phyloP scores from a whole-genome alignment of 2,329 filamentous ascomycete genomes.

The Chaetomium globosum region DNA sequence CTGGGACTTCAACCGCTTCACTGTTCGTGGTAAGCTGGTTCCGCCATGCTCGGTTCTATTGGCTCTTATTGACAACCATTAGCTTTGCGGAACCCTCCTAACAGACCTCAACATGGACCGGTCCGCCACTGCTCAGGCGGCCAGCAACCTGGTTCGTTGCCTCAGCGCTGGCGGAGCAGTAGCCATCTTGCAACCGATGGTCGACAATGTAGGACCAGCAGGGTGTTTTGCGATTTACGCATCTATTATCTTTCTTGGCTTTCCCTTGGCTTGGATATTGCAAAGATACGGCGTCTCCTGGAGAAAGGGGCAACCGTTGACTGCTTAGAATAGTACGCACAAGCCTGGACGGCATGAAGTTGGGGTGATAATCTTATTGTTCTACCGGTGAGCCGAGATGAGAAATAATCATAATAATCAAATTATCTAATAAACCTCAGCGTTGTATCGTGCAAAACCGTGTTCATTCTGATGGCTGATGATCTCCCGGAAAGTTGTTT shows the following conservation, averaged over 20 bases:
- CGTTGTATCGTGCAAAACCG: too few relatives aligned
- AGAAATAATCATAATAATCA: too few relatives aligned
- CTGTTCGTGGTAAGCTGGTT: constrained; percentile 14
- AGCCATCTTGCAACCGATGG: constrained; percentile 35
- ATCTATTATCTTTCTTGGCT: constrained; percentile 19
- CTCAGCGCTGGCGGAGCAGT: constrained; percentile 35
- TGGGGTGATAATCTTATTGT: background rate
- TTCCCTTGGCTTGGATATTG: constrained; percentile 12
- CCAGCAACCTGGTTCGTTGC: constrained; percentile 38
- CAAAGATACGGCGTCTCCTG: constrained; percentile 20
- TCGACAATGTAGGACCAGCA: constrained; percentile 30
- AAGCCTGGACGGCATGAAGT: background rate
- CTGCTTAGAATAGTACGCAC: background rate
- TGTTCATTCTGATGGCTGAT: too few relatives aligned
- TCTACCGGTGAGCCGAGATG: background rate
- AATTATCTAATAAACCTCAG: too few relatives aligned
- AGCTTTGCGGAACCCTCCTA: constrained; percentile 35
- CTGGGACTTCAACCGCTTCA: constrained; percentile 23
- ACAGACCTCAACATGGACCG: constrained; percentile 37
- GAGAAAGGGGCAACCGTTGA: constrained; percentile 19
- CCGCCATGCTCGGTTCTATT: too few relatives aligned
- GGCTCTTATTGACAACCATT: background rate
- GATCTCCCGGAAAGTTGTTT: too few relatives aligned
- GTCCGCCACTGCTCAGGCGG: constrained; percentile 38
- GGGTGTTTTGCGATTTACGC: constrained; percentile 36